A percentile compares a stretch with the other conserved stretches of the same genome.
Conservation (phyloP, 2,329 filamentous ascomycete species). For the Pyricularia pennisetigena region DNA sequence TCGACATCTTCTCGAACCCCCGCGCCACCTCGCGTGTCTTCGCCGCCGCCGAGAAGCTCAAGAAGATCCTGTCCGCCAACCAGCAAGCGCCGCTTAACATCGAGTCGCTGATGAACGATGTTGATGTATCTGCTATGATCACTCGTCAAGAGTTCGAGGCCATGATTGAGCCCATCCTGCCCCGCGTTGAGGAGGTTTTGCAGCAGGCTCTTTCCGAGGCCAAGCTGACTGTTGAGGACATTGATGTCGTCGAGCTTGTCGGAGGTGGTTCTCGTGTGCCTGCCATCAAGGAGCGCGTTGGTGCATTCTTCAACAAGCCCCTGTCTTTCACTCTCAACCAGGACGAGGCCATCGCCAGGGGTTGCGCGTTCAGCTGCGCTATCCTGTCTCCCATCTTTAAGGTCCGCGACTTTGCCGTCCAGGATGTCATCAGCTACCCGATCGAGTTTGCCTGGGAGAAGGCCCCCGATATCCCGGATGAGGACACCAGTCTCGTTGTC, state of each 20-base stretch:
- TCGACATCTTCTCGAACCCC: conserved; percentile 83
- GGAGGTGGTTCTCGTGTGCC: conserved; percentile 93
- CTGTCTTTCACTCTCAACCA: conserved; percentile 97
- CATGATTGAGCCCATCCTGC: conserved; percentile 75
- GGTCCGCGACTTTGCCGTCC: conserved; percentile 93
- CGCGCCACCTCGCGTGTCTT: conserved; percentile 84
- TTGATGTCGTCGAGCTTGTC: conserved; percentile 87
- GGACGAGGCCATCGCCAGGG: conserved; percentile 91
- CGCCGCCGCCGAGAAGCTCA: conserved; percentile 88
- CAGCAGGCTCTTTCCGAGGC: conserved; percentile 93
- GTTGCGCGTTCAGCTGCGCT: conserved; percentile 94
- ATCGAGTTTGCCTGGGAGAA: conserved; percentile 99
- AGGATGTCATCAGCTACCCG: conserved; percentile 96
- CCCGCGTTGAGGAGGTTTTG: conserved; percentile 61
- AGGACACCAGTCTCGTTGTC: conserved; percentile 93
- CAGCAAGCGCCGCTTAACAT: conserved; percentile 88
- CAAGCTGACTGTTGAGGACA: conserved; percentile 82
- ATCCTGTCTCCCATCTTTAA: conserved; percentile 97
- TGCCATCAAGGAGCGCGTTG: conserved; percentile 79
- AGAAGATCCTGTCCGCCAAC: conserved; percentile 97
- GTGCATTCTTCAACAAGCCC: conserved; percentile 82
- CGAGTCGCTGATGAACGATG: conserved; percentile 96
- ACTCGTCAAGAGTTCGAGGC: conserved; percentile 92
- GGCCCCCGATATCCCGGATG: conserved; percentile 93
- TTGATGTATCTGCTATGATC: conserved; percentile 81